Base-by-base conservation (phyloP, 2,329 filamentous ascomycete genomes). In the Ramularia endophylla region DNA sequence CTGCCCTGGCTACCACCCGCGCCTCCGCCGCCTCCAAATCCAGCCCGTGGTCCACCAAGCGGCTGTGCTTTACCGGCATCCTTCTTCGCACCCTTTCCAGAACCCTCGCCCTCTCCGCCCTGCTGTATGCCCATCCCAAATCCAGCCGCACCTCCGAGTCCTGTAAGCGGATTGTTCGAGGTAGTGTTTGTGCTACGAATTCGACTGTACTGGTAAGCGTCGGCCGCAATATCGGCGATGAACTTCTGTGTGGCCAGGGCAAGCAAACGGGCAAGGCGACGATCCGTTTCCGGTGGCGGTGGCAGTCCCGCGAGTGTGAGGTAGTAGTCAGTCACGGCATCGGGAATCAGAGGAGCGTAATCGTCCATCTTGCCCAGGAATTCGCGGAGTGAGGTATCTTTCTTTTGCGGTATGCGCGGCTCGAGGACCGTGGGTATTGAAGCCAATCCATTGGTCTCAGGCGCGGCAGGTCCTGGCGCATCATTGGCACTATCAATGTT, bases 171-270 rank as follows among this genome's bases (percentile, higher is more conserved):
- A 65, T 95, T 95, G 63, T 89, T 94, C 9, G 83, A 82, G 50
- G 85, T 89, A 44, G 83, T 88, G 61, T 92, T 94, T 16, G 86
- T 90, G n/a, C 87, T 86, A 29, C 92, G 83, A 59, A 98, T 97
- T 39, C 90, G 87, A 47, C 85, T 88, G 73, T 95, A 97, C 67
- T 98, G 92, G 65, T 98, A 98, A 2, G 92, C 88, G 64, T 98
- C 92, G 43, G 92, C 89, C 2, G 92, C 92, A 52, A 98, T 87
- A 64, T 98, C 92, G 44, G 92, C 89, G 57, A 98, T 86, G 73
- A 98, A 98, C 64, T 98, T 98, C 62, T 98, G 92, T 0, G 92
- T 95, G n/a, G 92, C 92, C 7, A 98, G 84, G 2, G 92, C 90
- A 31, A 98, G 83, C 3, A 98, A 83, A 35, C 90, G 87, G 16